Conservation (phyloP, 495 filamentous ascomycete genomes). For the Aspergillus steynii region DNA sequence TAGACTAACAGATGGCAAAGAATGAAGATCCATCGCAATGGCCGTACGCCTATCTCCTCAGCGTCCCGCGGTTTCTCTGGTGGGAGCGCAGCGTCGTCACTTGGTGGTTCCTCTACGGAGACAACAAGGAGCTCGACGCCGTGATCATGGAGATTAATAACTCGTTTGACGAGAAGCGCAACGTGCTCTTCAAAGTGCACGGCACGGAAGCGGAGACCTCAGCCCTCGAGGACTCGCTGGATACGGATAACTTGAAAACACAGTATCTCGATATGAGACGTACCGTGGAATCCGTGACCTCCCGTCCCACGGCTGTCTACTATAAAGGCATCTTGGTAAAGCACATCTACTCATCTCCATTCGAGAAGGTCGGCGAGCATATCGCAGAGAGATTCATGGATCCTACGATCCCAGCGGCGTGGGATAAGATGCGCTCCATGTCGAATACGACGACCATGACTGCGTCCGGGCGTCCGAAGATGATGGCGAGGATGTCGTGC, state of each 20-base stretch:
- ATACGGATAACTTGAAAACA: not conserved
- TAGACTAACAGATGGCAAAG: not conserved
- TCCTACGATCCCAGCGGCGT: slow-evolving; percentile 1
- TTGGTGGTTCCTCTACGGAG: slow-evolving; percentile 77
- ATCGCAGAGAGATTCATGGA: slow-evolving; percentile 14
- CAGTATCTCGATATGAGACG: slow-evolving; percentile 9
- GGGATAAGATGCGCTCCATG: slow-evolving; percentile 11
- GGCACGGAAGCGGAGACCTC: not conserved
- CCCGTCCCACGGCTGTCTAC: slow-evolving; percentile 2
- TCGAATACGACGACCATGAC: slow-evolving; percentile 14
- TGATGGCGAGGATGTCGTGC: slow-evolving; percentile 12
- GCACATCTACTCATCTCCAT: slow-evolving; percentile 16
- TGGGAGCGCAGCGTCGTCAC: slow-evolving; percentile 77
- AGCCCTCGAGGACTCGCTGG: not conserved
- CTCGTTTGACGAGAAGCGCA: slow-evolving; percentile 71
- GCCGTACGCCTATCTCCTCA: slow-evolving; percentile 67
- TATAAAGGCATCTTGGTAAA: slow-evolving; percentile 19
- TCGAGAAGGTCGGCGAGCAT: slow-evolving; percentile 14
- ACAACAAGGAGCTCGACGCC: slow-evolving; percentile 56
- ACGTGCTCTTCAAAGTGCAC: slow-evolving; percentile 13
- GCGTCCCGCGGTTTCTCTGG: slow-evolving; percentile 66
- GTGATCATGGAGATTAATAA: slow-evolving; percentile 80
- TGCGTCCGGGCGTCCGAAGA: slow-evolving; percentile 9
- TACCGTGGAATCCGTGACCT: slow-evolving; percentile 5
- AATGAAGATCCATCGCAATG: slow-evolving; percentile 18